Base-by-base conservation (phyloP, 139 green algal genomes). In the Pedinophyceae sp. region DNA sequence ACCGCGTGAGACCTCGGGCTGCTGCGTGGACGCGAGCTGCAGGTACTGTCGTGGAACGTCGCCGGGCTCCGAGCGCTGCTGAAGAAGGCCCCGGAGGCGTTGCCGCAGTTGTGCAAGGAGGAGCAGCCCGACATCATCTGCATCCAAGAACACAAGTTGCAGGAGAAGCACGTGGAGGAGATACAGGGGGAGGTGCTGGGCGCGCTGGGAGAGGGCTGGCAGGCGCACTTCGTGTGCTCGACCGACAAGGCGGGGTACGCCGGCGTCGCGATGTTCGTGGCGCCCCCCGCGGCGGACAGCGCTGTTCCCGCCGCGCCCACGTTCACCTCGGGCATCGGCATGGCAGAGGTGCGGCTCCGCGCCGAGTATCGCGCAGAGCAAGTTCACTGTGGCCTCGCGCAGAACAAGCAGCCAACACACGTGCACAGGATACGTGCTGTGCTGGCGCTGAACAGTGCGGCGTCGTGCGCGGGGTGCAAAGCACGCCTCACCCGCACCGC, bases 81-180 rank as follows among this genome's bases (percentile, higher is more conserved):
- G 52, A 52, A 51, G 4, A 27, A 48, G 34, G 52, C 48, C 34
- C 34, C 34, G 4, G n/a, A 48, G 16, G 34, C 52, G 3, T n/a
- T 58, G 27, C 26, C 25, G 6, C n/a, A 38, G 47, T 27, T 72
- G 19, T 34, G 61, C 17, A 19, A 57, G 46, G 16, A 58, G 40
- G 63, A 72, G 30, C 4, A n/a, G 39, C 48, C 65, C 6, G 61
- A 73, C 28, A 41, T 72, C 19, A 27, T 72, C 13, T 73, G 62
- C 49, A 54, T 72, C 22, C 62, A 72, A 49, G 65, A 72, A 49
- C 73, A 62, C 30, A 72, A 72, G 61, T n/a, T 72, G 19, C 52
- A 69, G 55, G 34, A 43, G 34, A 19, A 43, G 34, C 34, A 43
- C 34, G 34, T 43, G 34, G 10, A 43, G 10, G 10, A 43, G 34